Base-by-base conservation (phyloP, 2,329 filamentous ascomycete genomes). In the Lasiodiplodia gonubiensis region DNA sequence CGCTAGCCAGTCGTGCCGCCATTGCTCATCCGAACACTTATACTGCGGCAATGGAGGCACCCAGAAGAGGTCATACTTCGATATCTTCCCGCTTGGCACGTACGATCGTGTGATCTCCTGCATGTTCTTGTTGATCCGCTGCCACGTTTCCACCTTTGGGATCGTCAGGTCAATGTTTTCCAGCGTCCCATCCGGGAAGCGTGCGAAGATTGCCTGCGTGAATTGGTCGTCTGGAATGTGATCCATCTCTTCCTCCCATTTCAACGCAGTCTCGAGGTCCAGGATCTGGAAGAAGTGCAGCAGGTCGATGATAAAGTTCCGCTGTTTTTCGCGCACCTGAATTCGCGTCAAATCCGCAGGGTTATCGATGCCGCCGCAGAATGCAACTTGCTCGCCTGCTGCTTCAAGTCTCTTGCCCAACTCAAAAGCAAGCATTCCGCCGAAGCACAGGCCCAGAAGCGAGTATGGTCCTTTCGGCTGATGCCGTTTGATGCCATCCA, bases 201-300 rank as follows among this genome's bases (percentile, higher is more conserved):
- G 66, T 4, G 66, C 66, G 21, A 67, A 67, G 55, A 67, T 67
- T 5, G 55, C 66, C 37, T 59, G 46, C 10, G 66, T 67, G 37
- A 67, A 67, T 5, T 67, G 39, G 1, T 61, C 57, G 12, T 67
- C 66, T 10, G 66, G 66, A 33, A 67, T 64, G 23, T 67, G 25
- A 16, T 67, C 57, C 66, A 67, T 67, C 23, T 67, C 66, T 18
- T 67, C 37, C 54, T 67, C 66, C 66, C 66, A 67, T 8, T 4
- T 39, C 39, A 67, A 1, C n/a, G 66, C 66, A 14, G 55, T 64
- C 33, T 67, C 66, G 4, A 63, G 4, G 8, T 63, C 55, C 49
- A 67, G n/a, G 27, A 67, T 27, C 51, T 67, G 66, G 57, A 67
- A 67, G 30, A 67, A 67, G 39, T 67, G 66, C 55, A 67, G 49